Evolutionary conservation across 106 monocot species (phyloP).

Genomic region (Agapanthus africanus): DNA sequence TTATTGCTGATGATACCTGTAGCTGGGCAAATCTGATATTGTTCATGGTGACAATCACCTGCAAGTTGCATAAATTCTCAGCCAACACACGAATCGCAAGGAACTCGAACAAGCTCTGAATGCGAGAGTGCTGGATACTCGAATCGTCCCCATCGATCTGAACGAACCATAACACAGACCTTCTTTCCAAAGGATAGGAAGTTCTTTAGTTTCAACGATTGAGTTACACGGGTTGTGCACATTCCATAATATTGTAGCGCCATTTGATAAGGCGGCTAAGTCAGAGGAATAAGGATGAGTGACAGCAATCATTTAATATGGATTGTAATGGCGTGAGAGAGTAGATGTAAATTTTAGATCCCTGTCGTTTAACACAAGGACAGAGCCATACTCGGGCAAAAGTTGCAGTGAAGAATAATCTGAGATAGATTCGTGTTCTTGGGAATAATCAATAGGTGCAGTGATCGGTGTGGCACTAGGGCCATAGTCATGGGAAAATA

Average conservation of each 20-base stretch:
- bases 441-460: slow-evolving; percentile 19
- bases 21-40: slow-evolving; percentile 50
- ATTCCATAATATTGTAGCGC: slow-evolving; percentile 28
- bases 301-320: slow-evolving; percentile 31
- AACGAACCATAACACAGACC: slow-evolving; percentile 52
- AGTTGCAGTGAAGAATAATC: slow-evolving; percentile 26
- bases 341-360: slow-evolving; percentile 33
- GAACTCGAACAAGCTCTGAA: slow-evolving; percentile 40
- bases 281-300: slow-evolving; percentile 22
- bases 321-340: slow-evolving; percentile 23
- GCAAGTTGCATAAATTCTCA: slow-evolving; percentile 21
- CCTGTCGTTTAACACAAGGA: slow-evolving; percentile 52
- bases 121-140: slow-evolving; percentile 2
- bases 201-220: slow-evolving; percentile 22
- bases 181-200: slow-evolving; percentile 40
- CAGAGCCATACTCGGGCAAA: slow-evolving; percentile 20
- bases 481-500: slow-evolving; percentile 44
- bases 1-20: slow-evolving; percentile 30
- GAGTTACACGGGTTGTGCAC: slow-evolving; percentile 13
- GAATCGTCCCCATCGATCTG: slow-evolving; percentile 23
- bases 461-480: slow-evolving; percentile 1
- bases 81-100: slow-evolving; percentile 53
- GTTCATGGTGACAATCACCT: slow-evolving; percentile 59
- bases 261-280: slow-evolving; percentile 10
- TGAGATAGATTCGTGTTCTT: slow-evolving; percentile 32